These are phyloP conservation scores for Hondaea fermentalgiana DNA, from an alignment of 108 stramenopile genomes.

Conservation along the genomic window DNA sequence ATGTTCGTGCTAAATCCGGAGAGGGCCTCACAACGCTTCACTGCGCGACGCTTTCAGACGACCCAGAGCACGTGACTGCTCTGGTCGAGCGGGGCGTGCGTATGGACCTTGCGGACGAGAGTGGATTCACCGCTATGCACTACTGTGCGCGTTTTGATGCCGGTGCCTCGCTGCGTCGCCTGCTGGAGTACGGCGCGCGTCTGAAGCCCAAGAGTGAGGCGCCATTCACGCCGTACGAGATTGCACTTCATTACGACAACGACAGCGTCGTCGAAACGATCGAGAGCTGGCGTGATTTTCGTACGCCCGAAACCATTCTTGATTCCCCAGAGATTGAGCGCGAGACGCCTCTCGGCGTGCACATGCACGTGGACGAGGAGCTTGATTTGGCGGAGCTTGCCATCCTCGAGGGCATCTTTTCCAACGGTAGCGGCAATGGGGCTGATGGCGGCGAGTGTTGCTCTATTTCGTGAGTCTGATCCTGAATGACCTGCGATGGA, in stretches of 20 bases:
- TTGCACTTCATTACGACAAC: not conserved
- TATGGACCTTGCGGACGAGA: not conserved
- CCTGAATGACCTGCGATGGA: too few species aligned
- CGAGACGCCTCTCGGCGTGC: not conserved
- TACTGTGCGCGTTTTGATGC: conserved; percentile 1
- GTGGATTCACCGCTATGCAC: not conserved
- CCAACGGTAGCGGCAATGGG: too few species aligned
- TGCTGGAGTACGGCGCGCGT: not conserved
- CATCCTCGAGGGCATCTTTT: not conserved
- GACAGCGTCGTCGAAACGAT: not conserved
- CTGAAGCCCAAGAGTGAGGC: not conserved
- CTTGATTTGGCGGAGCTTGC: not conserved
- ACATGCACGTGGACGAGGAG: not conserved
- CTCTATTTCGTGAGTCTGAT: too few species aligned
- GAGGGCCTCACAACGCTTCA: not conserved
- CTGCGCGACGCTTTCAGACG: not conserved
- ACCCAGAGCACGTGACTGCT: not conserved
- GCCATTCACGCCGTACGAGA: not conserved
- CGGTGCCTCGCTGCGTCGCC: not conserved
- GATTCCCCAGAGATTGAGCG: not conserved
- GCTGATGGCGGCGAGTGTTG: too few species aligned
- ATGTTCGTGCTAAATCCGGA: not conserved
- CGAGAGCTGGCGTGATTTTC: not conserved
- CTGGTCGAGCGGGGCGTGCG: not conserved
- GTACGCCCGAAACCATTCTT: not conserved